phyloP scores from a whole-genome alignment of 2,329 filamentous ascomycete species.

The Hypocrella siamensis region DNA sequence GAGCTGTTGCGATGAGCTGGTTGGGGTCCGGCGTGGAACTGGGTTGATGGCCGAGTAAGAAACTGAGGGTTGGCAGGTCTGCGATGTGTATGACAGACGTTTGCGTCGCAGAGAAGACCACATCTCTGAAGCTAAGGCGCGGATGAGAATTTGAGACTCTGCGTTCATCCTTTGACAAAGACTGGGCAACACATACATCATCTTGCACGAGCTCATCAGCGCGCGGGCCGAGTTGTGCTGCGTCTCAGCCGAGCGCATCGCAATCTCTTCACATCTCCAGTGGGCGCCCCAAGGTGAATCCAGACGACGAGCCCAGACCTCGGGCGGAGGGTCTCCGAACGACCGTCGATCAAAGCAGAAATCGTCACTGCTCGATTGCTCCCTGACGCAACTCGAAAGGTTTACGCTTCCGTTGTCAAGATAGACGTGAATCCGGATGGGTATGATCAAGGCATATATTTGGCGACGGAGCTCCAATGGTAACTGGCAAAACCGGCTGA shows the following conservation, averaged over 20 bases:
- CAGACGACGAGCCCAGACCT: conserved; percentile 5
- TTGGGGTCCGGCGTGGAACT: not conserved
- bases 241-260: not conserved
- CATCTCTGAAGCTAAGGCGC: too few species aligned
- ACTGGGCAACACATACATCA: conserved; percentile 1
- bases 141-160: not conserved
- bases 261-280: conserved; percentile 5
- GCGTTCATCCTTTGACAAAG: not conserved
- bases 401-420: not conserved
- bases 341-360: conserved; percentile 5
- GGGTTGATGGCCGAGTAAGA: not conserved
- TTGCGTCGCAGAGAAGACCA: conserved; percentile 1
- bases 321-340: conserved; percentile 2
- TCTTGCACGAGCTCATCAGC: conserved; percentile 3
- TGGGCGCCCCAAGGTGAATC: conserved; percentile 3
- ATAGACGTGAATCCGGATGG: conserved; percentile 1
- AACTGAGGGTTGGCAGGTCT: conserved; percentile 2
- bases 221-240: conserved; percentile 1
- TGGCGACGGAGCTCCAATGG: conserved; percentile 2
- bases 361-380: conserved; percentile 1
- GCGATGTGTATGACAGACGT: conserved; percentile 1
- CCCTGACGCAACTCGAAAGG: conserved; percentile 3
- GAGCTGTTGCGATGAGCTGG: not conserved
- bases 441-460: conserved; percentile 2
- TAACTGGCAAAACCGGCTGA: conserved; percentile 1